Evolutionary conservation across 2,329 filamentous ascomycete species (phyloP), one percentile per base, ranked within the genome.

Genomic region (Penicillium corylophilum): DNA sequence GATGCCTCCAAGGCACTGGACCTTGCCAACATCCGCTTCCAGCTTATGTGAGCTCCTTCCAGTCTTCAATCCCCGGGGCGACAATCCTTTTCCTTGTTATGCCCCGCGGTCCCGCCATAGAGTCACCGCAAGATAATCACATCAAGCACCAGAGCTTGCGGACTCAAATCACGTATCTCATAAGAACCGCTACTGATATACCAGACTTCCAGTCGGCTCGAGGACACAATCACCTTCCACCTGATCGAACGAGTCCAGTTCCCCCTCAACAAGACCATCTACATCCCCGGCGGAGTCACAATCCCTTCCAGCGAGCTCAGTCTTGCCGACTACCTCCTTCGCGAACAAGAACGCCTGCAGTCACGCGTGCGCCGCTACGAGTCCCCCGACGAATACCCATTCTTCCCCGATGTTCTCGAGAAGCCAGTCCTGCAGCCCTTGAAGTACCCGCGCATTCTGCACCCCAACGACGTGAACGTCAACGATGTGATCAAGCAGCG

Each of bases 191-290:
- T 36, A 33, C 53, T 63, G 24, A 63, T 8, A 46, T 52, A 7
- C 13, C 42, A 55, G 26, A 13, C 22, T 10, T 33, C 18, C 66
- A 99, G 94, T 67, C 94, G 94, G 18, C 82, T 97, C 16, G 94
- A 99, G 77, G 94, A 99, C 70, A 97, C 93, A 55, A 97, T 99
- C 68, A 95, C 90, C 61, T 96, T 95, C 74, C 89, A 96, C 74
- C 80, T 99, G 35, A 97, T 97, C 67, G 94, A 99, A 76, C 87
- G 94, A 36, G 93, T 93, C n/a, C 94, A 99, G 72, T 99, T 97
- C 73, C 90, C 93, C 4, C 82, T 95, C 59, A 97, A 96, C 77
- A 79, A 82, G 68, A 90, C 86, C 65, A 92, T 97, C 73, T 99
- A 99, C 77, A 73, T 77, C 12, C 82, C 90, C 7, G 88, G 88